Evolutionary conservation across 352 stramenopile species (phyloP).

Genomic region (Globisporangium paddicum): DNA sequence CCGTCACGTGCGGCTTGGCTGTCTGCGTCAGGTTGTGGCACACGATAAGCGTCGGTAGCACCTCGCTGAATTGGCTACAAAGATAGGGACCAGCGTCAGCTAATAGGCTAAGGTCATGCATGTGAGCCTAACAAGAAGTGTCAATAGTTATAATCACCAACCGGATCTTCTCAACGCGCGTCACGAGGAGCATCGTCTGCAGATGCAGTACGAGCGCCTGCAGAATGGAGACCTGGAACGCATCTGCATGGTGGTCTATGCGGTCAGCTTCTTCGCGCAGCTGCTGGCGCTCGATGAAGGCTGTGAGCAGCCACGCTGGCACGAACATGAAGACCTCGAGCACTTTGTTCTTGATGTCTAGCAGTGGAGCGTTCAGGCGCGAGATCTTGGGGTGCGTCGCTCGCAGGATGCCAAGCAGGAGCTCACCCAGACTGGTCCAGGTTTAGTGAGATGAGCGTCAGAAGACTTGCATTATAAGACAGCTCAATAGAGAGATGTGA

Average conservation of each 20-base stretch:
- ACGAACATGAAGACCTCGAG: constrained; percentile 67
- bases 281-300: constrained; percentile 32
- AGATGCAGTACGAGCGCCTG: constrained; percentile 40
- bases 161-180: constrained; percentile 62
- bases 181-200: constrained; percentile 42
- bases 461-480: background rate
- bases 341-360: constrained; percentile 59
- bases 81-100: too few relatives aligned
- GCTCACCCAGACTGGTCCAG: constrained; percentile 27
- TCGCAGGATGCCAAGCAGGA: constrained; percentile 40
- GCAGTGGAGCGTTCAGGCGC: constrained; percentile 20
- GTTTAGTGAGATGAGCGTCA: background rate
- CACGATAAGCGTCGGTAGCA: constrained; percentile 58
- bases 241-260: background rate
- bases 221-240: constrained; percentile 7
- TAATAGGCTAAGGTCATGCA: too few relatives aligned
- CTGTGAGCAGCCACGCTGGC: constrained; percentile 28
- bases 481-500: background rate
- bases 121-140: too few relatives aligned
- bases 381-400: constrained; percentile 27
- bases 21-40: constrained; percentile 55
- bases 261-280: constrained; percentile 14
- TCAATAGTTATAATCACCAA: constrained; percentile 6
- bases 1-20: constrained; percentile 18
- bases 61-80: constrained; percentile 29